A percentile compares a stretch with the other conserved stretches of the same genome.
Evolutionary conservation across 2,329 filamentous ascomycete genomes (phyloP).

Genomic region (Capronia epimyces): DNA sequence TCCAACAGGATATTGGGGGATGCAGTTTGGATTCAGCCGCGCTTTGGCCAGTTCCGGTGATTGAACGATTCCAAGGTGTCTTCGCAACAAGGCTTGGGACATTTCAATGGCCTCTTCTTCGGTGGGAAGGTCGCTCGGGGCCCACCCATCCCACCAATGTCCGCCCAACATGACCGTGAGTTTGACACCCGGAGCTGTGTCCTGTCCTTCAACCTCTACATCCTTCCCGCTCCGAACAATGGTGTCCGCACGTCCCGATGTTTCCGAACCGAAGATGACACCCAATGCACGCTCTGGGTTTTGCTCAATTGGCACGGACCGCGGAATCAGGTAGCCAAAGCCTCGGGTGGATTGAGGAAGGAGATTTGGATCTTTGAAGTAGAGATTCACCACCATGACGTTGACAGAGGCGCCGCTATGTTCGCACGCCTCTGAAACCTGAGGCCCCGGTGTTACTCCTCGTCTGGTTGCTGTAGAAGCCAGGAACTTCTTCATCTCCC

Average conservation of each 20-base stretch:
- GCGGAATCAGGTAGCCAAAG: constrained; percentile 89
- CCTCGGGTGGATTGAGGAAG: constrained; percentile 55
- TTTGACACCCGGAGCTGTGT: constrained; percentile 65
- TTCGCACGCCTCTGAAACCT: constrained; percentile 28
- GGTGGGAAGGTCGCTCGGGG: constrained; percentile 51
- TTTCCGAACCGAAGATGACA: constrained; percentile 83
- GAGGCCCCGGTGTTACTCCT: neutral
- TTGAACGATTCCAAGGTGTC: constrained; percentile 68
- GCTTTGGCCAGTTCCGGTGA: constrained; percentile 58
- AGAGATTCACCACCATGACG: constrained; percentile 90
- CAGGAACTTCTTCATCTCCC: constrained; percentile 16
- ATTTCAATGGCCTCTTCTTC: constrained; percentile 62
- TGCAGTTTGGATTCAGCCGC: constrained; percentile 63
- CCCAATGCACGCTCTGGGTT: constrained; percentile 82
- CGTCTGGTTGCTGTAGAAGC: constrained; percentile 13
- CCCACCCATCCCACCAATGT: constrained; percentile 74
- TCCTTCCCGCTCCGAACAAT: neutral
- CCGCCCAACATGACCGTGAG: constrained; percentile 92
- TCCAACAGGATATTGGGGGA: constrained; percentile 83
- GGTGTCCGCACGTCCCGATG: constrained; percentile 34
- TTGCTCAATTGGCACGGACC: constrained; percentile 60
- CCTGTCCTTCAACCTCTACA: constrained; percentile 40
- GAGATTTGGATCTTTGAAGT: constrained; percentile 62
- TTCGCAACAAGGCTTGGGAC: constrained; percentile 62
- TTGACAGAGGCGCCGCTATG: constrained; percentile 54